Percentiles rank a stretch among this genome's conserved stretches.
phyloP scores from a whole-genome alignment of 2,329 filamentous ascomycete genomes.

The Blastomyces parvus region DNA sequence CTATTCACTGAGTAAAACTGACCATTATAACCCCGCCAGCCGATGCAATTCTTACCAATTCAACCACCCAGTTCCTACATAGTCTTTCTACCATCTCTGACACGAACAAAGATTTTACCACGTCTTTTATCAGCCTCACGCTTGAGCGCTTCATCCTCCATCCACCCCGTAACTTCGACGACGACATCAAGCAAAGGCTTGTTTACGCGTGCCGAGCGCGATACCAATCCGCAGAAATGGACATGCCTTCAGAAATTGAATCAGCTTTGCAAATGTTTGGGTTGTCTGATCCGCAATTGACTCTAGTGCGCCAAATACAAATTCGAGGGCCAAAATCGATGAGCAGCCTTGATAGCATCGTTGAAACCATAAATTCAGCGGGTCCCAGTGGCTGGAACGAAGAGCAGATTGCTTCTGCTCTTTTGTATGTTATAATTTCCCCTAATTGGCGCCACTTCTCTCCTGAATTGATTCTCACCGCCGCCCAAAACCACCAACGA shows the following conservation, averaged over 20 bases:
- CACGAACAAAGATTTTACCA: slow-evolving; percentile 55
- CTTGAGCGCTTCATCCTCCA: slow-evolving; percentile 81
- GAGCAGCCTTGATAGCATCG: slow-evolving; percentile 59
- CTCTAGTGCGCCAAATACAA: slow-evolving; percentile 58
- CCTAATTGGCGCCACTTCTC: slow-evolving; percentile 56
- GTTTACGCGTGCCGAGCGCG: slow-evolving; percentile 56
- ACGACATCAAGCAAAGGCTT: slow-evolving; percentile 59
- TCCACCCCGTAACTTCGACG: slow-evolving; percentile 75
- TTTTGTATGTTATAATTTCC: slow-evolving; percentile 60
- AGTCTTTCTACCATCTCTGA: slow-evolving; percentile 58
- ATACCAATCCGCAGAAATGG: slow-evolving; percentile 48
- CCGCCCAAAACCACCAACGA: slow-evolving; percentile 46
- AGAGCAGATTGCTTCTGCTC: slow-evolving; percentile 69
- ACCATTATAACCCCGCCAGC: slow-evolving; percentile 43
- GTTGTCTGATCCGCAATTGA: slow-evolving; percentile 32
- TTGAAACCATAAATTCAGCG: slow-evolving; percentile 48
- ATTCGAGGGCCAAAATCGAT: slow-evolving; percentile 66
- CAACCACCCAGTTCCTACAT: slow-evolving; percentile 66
- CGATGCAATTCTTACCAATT: slow-evolving; percentile 78
- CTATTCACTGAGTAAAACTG: slow-evolving; percentile 5
- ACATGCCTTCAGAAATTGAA: slow-evolving; percentile 36
- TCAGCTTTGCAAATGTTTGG: slow-evolving; percentile 38
- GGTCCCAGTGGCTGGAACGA: slow-evolving; percentile 61
- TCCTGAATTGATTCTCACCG: slow-evolving; percentile 56
- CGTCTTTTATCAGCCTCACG: slow-evolving; percentile 65